A percentile compares a stretch with the other conserved stretches of the same genome.
These are phyloP conservation scores for Dillenia turbinata DNA, from an alignment of 164 flowering plant species.

Conservation along the genomic window DNA sequence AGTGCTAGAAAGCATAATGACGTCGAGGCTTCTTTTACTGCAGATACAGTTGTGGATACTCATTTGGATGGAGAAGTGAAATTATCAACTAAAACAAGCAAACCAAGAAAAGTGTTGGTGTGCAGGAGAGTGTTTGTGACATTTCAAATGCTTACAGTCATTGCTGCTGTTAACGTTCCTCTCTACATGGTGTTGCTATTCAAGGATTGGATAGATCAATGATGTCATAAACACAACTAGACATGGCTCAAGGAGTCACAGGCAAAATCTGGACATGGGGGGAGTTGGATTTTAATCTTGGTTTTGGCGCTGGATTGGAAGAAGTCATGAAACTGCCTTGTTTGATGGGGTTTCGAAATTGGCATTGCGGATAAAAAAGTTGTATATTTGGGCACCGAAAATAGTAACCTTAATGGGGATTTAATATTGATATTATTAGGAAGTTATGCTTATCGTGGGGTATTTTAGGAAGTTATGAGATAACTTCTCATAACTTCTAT, in stretches of 20 bases:
- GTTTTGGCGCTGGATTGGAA: too few species aligned
- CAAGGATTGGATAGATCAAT: constrained; percentile 82
- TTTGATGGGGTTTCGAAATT: too few species aligned
- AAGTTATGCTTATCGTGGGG: too few species aligned
- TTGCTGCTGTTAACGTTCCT: constrained; percentile 78
- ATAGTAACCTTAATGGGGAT: too few species aligned
- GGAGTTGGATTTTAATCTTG: too few species aligned
- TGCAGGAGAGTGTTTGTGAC: constrained; percentile 40
- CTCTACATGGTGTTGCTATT: constrained; percentile 83
- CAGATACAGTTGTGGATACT: constrained; percentile 30
- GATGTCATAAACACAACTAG: constrained; percentile 9
- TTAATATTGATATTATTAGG: too few species aligned
- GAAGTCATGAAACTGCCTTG: too few species aligned
- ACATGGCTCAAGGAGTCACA: neutral
- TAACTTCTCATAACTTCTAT: too few species aligned
- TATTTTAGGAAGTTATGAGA: too few species aligned
- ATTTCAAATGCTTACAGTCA: constrained; percentile 33
- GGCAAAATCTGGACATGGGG: neutral
- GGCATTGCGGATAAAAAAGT: too few species aligned
- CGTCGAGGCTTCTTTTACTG: constrained; percentile 19
- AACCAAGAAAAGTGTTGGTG: constrained; percentile 36
- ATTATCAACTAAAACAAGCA: constrained; percentile 30
- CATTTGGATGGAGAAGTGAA: constrained; percentile 24
- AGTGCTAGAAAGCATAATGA: constrained; percentile 53
- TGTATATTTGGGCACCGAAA: too few species aligned